Base-by-base conservation (phyloP, 148 eudicot genomes). In the Polygonum aviculare region DNA sequence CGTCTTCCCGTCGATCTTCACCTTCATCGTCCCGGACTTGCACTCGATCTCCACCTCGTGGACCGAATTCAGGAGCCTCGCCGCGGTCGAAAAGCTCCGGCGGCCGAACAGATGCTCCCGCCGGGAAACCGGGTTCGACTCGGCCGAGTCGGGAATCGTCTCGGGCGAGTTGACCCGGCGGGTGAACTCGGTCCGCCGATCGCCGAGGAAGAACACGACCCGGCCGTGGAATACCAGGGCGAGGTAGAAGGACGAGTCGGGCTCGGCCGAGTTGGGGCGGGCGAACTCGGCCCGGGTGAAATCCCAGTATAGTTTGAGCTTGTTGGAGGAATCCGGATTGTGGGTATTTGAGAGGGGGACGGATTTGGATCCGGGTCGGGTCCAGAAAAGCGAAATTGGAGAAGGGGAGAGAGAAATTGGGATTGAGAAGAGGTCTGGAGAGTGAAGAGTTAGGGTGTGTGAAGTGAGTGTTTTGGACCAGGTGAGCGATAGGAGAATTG, bases 101-200 rank as follows among this genome's bases (percentile, higher is more conserved):
- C 80, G 82, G 16, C 88, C 92, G 52, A 89, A 89, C 62, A 85
- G 83, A 19, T 89, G 92, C 76, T 85, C 92, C 59, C 90, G 21
- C 52, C 87, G 50, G 0, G 92, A 87, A 9, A 87, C 22, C 18
- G 75, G 80, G 4, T 79, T 69, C 33, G 80, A 51, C 74, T 75
- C 81, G 45, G 39, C 77, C 72, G 79, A 49, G 48, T 57, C 50
- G 1, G 33, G 4, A 22, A 22, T 12, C 67, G 7, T 73, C 44
- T 21, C 47, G 22, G 7, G 47, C 48, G 35, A 1, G 51, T 81
- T 79, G 2, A 74, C 26, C 59, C 90, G 81, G 52, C 84, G 81
- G 12, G 80, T 72, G 74, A 87, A 74, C 84, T 85, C 88, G 41
- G 65, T 77, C 10, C 6, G 40, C 12, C 79, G 78, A 40, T 89